These are phyloP conservation scores for Apostasia ramifera DNA, from an alignment of 106 monocot genomes.

Conservation along the genomic window DNA sequence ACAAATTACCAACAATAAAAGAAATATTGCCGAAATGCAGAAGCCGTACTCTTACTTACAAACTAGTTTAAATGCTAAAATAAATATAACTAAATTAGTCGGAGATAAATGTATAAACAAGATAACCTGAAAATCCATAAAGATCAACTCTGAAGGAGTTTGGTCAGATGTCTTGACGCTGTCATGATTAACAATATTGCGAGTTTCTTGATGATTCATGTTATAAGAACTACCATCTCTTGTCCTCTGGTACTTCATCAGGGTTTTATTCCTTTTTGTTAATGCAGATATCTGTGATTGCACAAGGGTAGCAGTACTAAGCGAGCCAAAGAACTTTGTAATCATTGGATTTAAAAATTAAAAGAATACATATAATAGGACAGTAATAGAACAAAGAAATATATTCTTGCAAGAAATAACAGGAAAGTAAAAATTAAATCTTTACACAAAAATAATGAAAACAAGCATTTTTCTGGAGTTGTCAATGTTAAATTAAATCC, in stretches of 20 bases:
- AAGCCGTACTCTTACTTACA: too few species aligned
- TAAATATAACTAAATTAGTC: not conserved
- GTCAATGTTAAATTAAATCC: too few species aligned
- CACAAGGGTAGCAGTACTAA: not conserved
- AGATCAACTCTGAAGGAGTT: constrained; percentile 13
- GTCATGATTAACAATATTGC: not conserved
- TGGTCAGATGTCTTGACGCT: constrained; percentile 17
- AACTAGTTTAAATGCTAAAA: constrained; percentile 1
- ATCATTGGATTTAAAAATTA: not conserved
- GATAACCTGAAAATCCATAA: constrained; percentile 20
- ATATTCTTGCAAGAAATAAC: too few species aligned
- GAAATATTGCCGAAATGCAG: too few species aligned
- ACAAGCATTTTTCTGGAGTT: too few species aligned
- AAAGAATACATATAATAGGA: too few species aligned
- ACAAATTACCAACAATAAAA: too few species aligned
- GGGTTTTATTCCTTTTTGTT: constrained; percentile 45
- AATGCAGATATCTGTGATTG: constrained; percentile 38
- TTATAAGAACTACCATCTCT: constrained; percentile 5
- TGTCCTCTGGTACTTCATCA: constrained; percentile 28
- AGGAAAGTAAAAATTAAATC: too few species aligned
- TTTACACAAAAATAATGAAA: too few species aligned
- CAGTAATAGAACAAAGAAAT: too few species aligned
- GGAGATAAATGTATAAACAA: not conserved
- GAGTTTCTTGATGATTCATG: constrained; percentile 8
- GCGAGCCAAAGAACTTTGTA: not conserved